phyloP scores from a whole-genome alignment of 2,329 filamentous ascomycete species.

The Eurotiales sp. region DNA sequence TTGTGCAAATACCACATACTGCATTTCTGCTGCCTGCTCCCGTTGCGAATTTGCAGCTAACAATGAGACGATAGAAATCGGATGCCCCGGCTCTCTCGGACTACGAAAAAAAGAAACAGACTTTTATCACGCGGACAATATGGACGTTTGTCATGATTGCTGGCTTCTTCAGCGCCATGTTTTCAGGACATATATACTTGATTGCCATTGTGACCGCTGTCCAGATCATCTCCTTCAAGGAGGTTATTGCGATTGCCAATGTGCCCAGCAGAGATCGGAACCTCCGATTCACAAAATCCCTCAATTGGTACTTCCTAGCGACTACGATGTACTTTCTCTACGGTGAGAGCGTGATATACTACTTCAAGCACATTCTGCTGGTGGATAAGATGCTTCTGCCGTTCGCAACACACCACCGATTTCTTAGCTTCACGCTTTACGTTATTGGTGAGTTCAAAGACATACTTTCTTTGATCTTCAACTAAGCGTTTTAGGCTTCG shows the following conservation, averaged over 20 bases:
- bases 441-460: slow-evolving; percentile 69
- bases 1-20: neutral
- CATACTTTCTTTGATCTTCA: neutral
- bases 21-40: neutral
- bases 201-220: slow-evolving; percentile 88
- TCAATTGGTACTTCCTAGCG: slow-evolving; percentile 99
- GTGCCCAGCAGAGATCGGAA: slow-evolving; percentile 88
- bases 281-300: slow-evolving; percentile 86
- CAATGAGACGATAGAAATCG: slow-evolving; percentile 26
- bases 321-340: slow-evolving; percentile 99
- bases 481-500: slow-evolving; percentile 90
- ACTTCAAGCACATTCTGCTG: slow-evolving; percentile 97
- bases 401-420: slow-evolving; percentile 93
- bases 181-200: slow-evolving; percentile 96
- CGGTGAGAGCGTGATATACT: slow-evolving; percentile 98
- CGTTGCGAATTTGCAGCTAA: slow-evolving; percentile 8
- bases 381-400: slow-evolving; percentile 91
- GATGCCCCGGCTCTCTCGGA: slow-evolving; percentile 55
- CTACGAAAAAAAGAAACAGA: slow-evolving; percentile 98
- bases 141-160: slow-evolving; percentile 98
- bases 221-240: slow-evolving; percentile 97
- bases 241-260: slow-evolving; percentile 96
- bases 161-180: slow-evolving; percentile 85
- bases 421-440: slow-evolving; percentile 98
- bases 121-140: slow-evolving; percentile 93